Base-by-base conservation (phyloP, 805 yeast species). In the Lipomyces orientalis region DNA sequence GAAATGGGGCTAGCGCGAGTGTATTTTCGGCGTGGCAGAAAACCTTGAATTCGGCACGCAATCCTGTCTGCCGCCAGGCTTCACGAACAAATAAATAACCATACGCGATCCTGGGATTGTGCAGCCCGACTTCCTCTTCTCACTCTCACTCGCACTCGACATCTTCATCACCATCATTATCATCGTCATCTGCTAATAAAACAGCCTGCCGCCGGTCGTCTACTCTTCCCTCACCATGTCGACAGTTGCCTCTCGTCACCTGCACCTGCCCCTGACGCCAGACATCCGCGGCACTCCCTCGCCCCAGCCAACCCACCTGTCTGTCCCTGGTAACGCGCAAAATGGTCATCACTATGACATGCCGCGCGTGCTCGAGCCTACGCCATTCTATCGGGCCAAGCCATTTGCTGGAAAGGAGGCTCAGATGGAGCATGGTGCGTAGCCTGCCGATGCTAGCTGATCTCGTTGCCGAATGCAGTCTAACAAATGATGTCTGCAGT, bases 361-460 rank as follows among this genome's bases (percentile, higher is more conserved):
- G 12, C 71, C 60, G 16, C 64, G 61, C 25, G 39, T 66, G 16
- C 58, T 68, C 39, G 57, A 63, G 46, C 25, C 43, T 19, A 58
- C 66, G 16, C 71, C 71, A 12, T 68, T 68, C 66, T 94, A 93
- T 82, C 86, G 87, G 70, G 85, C 90, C 61, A 82, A 87, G 62
- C 89, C 90, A 4, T 94, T 92, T 76, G 85, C 87, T 31, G 97
- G 93, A 46, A 92, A 90, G 77, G 90, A 88, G 75, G 83, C 85
- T 59, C 98, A 95, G 79, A 85, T 88, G 78, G 93, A 88, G 72
- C 83, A 75, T 39, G 78, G 78, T 74, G 65, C 8, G 74, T 34
- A 54, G 9, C 22, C 60, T 3, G 3, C 25, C 25, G 16, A 12
- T 25, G 55, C 22, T 5, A 55, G 14, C 8, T 43, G 37, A 25